Percentiles rank a stretch among this genome's conserved stretches.
phyloP scores from a whole-genome alignment of 2,329 filamentous ascomycete genomes.

The Gnomoniopsis sp. region DNA sequence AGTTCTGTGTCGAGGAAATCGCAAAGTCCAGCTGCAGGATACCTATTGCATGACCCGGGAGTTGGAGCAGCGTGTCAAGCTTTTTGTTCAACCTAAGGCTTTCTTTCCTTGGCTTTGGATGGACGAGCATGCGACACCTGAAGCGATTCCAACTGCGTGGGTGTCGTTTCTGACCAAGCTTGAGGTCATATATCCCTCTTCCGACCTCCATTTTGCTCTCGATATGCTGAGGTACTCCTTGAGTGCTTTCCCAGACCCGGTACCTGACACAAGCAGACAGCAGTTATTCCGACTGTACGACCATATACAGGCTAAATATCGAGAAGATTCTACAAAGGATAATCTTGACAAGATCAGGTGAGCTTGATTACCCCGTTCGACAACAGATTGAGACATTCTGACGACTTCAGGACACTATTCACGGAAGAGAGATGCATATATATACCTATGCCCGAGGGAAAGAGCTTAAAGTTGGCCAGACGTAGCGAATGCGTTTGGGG shows the following conservation, averaged over 20 bases:
- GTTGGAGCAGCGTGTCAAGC: slow-evolving; percentile 7
- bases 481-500: slow-evolving; percentile 14
- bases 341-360: neutral
- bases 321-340: neutral
- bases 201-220: slow-evolving; percentile 19
- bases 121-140: neutral
- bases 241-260: neutral
- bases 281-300: slow-evolving; percentile 20
- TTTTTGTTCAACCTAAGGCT: slow-evolving; percentile 10
- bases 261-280: neutral
- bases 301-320: slow-evolving; percentile 18
- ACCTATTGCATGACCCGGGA: slow-evolving; percentile 17
- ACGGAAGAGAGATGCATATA: neutral
- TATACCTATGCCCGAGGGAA: neutral
- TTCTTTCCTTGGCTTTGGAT: slow-evolving; percentile 22
- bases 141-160: slow-evolving; percentile 8
- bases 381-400: neutral
- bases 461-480: neutral
- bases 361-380: neutral
- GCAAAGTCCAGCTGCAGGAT: slow-evolving; percentile 4
- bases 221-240: slow-evolving; percentile 17
- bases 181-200: neutral
- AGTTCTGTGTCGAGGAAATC: neutral
- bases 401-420: neutral
- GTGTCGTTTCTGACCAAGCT: slow-evolving; percentile 4